Percentiles rank a stretch among this genome's conserved stretches.
Conservation (phyloP, 2,329 filamentous ascomycete species). For the Allantophomopsis cytisporea region DNA sequence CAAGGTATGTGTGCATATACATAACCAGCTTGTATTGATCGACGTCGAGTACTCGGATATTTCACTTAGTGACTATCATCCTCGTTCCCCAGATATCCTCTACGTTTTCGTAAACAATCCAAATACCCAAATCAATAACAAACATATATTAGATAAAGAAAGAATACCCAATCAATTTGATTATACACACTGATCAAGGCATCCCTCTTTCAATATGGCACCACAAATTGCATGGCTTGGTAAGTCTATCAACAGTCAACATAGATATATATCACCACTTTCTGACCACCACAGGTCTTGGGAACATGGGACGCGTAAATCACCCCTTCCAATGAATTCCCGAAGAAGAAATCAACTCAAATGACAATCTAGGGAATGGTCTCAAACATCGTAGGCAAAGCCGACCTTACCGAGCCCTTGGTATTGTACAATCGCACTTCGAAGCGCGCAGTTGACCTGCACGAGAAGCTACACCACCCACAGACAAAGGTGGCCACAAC, state of each 20-base stretch:
- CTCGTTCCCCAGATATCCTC: too few species aligned
- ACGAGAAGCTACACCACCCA: slow-evolving; percentile 40
- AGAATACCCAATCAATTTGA: too few species aligned
- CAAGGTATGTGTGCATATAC: too few species aligned
- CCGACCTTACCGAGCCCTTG: slow-evolving; percentile 53
- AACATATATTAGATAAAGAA: too few species aligned
- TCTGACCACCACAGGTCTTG: slow-evolving; percentile 28
- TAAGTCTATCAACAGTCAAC: too few species aligned
- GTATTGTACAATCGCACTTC: slow-evolving; percentile 71
- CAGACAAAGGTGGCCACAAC: slow-evolving; percentile 51
- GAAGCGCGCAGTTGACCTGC: slow-evolving; percentile 50
- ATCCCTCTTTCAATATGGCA: slow-evolving; percentile 26
- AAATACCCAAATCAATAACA: too few species aligned
- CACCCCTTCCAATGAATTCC: not conserved
- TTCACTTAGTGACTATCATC: too few species aligned
- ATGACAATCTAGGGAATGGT: slow-evolving; percentile 53
- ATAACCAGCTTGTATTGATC: too few species aligned
- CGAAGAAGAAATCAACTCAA: not conserved
- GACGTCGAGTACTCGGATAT: too few species aligned
- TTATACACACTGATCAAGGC: too few species aligned
- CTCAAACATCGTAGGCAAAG: slow-evolving; percentile 73
- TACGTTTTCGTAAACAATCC: too few species aligned
- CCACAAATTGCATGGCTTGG: slow-evolving; percentile 65
- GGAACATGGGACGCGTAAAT: slow-evolving; percentile 74
- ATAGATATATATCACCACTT: too few species aligned